Percentiles rank a stretch among this genome's conserved stretches.
phyloP scores from a whole-genome alignment of 352 stramenopile genomes.

The Globisporangium ultimum region DNA sequence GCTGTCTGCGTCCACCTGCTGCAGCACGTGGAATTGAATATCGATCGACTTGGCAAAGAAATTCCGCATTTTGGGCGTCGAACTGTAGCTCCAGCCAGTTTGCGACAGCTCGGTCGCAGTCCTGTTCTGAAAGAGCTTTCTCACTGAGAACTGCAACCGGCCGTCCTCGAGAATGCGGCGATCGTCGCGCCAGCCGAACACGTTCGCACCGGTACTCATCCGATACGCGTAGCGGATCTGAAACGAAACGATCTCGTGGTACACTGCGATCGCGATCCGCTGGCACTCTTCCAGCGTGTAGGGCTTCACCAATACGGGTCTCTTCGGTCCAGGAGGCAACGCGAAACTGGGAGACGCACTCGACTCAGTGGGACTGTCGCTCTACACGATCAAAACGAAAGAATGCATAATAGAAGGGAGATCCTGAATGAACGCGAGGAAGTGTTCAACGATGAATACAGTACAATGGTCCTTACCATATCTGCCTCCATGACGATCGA shows the following conservation, averaged over 20 bases:
- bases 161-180: slow-evolving; percentile 31
- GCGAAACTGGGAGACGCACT: no score
- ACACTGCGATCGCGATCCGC: slow-evolving; percentile 26
- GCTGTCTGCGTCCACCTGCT: slow-evolving; percentile 57
- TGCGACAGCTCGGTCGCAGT: slow-evolving; percentile 27
- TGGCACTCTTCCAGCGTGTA: slow-evolving; percentile 38
- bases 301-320: background rate
- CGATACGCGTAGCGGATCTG: slow-evolving; percentile 31
- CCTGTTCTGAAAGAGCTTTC: slow-evolving; percentile 39
- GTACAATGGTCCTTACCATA: background rate
- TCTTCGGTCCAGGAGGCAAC: background rate
- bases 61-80: slow-evolving; percentile 17
- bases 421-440: background rate
- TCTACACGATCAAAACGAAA: no score
- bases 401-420: no score
- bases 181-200: slow-evolving; percentile 58
- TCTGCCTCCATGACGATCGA: slow-evolving; percentile 24
- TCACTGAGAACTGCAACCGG: slow-evolving; percentile 57
- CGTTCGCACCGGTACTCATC: slow-evolving; percentile 34
- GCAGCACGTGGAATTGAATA: slow-evolving; percentile 31
- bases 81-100: slow-evolving; percentile 42
- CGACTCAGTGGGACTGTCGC: no score
- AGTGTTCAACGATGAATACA: background rate
- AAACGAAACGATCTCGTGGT: slow-evolving; percentile 39
- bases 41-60: slow-evolving; percentile 49